Percentiles rank a stretch among this genome's conserved stretches.
Evolutionary conservation across 2,329 filamentous ascomycete species (phyloP).

Genomic region (Ampelomyces quisqualis): DNA sequence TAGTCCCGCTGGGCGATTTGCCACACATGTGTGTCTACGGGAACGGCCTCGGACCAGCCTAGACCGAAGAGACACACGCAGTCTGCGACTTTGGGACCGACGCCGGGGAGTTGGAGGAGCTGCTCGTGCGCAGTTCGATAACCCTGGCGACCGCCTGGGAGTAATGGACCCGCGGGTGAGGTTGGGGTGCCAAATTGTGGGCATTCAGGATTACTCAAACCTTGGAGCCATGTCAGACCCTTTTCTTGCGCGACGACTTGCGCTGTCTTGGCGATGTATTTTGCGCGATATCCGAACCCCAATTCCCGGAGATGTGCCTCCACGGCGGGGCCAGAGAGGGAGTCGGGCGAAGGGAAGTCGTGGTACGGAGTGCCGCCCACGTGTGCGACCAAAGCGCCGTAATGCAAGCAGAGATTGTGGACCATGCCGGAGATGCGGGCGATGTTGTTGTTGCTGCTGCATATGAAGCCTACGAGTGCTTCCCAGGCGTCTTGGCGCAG

Average conservation of each 20-base stretch:
- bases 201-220: slow-evolving; percentile 73
- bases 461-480: slow-evolving; percentile 89
- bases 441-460: slow-evolving; percentile 99
- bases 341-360: slow-evolving; percentile 78
- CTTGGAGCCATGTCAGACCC: slow-evolving; percentile 69
- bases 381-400: slow-evolving; percentile 73
- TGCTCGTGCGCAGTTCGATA: slow-evolving; percentile 80
- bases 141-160: slow-evolving; percentile 58
- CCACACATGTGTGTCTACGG: slow-evolving; percentile 97
- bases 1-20: slow-evolving; percentile 97
- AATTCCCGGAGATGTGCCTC: slow-evolving; percentile 77
- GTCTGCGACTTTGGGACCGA: slow-evolving; percentile 95
- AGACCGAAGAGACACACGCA: slow-evolving; percentile 96
- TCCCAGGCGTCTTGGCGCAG: slow-evolving; percentile 96
- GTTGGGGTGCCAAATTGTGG: slow-evolving; percentile 57
- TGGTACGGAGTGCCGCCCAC: slow-evolving; percentile 73
- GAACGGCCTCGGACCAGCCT: slow-evolving; percentile 92
- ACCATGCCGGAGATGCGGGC: slow-evolving; percentile 94
- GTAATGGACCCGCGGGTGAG: slow-evolving; percentile 50
- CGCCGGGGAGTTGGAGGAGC: slow-evolving; percentile 76
- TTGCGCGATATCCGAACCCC: slow-evolving; percentile 92
- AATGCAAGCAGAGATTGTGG: slow-evolving; percentile 83
- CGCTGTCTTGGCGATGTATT: slow-evolving; percentile 87
- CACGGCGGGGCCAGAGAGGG: slow-evolving; percentile 71
- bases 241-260: slow-evolving; percentile 70